phyloP scores from a whole-genome alignment of 2,329 filamentous ascomycete species.

The Penicillium hordei region DNA sequence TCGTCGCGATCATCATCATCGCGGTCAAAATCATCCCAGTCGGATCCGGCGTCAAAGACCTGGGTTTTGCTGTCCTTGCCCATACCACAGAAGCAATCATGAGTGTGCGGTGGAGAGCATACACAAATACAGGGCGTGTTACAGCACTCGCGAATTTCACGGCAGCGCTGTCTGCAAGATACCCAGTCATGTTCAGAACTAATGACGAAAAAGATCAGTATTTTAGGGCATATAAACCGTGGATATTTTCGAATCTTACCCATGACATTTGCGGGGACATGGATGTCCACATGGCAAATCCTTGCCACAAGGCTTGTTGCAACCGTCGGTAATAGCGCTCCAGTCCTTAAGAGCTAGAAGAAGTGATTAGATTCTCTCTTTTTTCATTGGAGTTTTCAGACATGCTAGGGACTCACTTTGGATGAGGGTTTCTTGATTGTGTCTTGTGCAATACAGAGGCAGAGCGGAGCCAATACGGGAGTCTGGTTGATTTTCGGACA shows the following conservation, averaged over 20 bases:
- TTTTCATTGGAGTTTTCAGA: too few relatives aligned
- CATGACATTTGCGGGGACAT: slow-evolving; percentile 56
- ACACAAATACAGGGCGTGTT: not conserved
- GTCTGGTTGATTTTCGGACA: slow-evolving; percentile 33
- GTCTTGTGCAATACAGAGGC: slow-evolving; percentile 64
- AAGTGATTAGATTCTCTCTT: not conserved
- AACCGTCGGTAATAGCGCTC: slow-evolving; percentile 55
- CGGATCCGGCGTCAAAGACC: not conserved
- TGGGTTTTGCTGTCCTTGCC: not conserved
- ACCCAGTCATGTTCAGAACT: not conserved
- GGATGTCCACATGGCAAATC: slow-evolving; percentile 52
- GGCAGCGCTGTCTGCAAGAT: not conserved
- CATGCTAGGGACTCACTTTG: slow-evolving; percentile 31
- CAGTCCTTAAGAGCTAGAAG: slow-evolving; percentile 45
- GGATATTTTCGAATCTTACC: slow-evolving; percentile 34
- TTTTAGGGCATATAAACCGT: not conserved
- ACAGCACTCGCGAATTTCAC: not conserved
- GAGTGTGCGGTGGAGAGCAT: not conserved
- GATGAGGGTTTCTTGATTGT: slow-evolving; percentile 55
- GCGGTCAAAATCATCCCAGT: not conserved
- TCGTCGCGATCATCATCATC: not conserved
- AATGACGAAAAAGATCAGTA: not conserved
- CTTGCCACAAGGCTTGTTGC: slow-evolving; percentile 48
- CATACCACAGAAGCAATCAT: not conserved
- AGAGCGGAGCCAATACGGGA: slow-evolving; percentile 52